Conservation (phyloP, 169 alveolate species). For the Cystoisospora suis region DNA sequence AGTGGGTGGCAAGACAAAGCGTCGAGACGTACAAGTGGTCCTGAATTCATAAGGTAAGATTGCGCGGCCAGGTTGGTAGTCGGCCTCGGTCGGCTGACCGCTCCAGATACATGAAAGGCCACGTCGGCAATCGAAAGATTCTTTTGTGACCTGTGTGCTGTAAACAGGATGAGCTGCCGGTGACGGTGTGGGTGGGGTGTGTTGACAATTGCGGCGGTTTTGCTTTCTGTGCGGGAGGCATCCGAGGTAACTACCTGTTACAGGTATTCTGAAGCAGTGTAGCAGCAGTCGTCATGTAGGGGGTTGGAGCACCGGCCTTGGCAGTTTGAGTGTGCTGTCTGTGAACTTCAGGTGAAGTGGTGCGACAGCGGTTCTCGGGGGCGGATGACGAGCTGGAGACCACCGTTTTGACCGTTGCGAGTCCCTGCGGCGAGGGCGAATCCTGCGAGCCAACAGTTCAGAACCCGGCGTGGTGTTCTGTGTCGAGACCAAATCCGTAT, state of each 20-base stretch:
- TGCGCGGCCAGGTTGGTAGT: too few relatives aligned
- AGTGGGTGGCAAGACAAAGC: constrained; percentile 1
- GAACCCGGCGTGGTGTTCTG: constrained; percentile 10
- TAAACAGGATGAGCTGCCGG: neutral
- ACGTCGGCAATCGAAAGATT: too few relatives aligned
- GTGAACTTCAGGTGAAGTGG: too few relatives aligned
- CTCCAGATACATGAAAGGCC: too few relatives aligned
- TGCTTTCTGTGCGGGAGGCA: neutral
- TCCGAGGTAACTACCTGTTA: neutral
- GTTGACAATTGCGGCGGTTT: constrained; percentile 3
- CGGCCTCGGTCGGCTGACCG: too few relatives aligned
- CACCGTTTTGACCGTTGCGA: neutral
- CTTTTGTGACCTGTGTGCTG: too few relatives aligned
- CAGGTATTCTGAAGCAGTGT: too few relatives aligned
- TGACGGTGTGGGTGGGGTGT: constrained; percentile 9
- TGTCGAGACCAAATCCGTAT: neutral
- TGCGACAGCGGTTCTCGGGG: too few relatives aligned
- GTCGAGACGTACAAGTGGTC: neutral
- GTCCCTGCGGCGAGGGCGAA: neutral
- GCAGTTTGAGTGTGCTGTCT: too few relatives aligned
- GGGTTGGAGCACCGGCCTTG: too few relatives aligned
- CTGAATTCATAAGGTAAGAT: neutral
- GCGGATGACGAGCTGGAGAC: neutral
- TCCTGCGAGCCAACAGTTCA: neutral
- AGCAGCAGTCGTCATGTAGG: too few relatives aligned